Base-by-base conservation (phyloP, 2,329 filamentous ascomycete genomes). In the Nemania bipapillata region DNA sequence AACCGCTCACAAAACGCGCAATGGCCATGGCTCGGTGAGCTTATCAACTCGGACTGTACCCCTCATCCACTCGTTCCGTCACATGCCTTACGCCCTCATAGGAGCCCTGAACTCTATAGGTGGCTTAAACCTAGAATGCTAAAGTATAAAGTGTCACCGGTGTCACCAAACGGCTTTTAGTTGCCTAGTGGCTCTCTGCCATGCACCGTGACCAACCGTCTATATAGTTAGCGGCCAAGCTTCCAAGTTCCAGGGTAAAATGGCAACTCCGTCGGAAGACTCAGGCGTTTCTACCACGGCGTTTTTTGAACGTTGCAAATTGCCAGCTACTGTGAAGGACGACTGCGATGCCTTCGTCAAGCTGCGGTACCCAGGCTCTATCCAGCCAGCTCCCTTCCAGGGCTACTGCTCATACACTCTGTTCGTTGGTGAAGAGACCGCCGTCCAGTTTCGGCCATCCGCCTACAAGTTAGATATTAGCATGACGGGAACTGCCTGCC, bases 321-420 rank as follows among this genome's bases (percentile, higher is more conserved):
- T 78, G 26, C 70, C 77, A 2, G 4, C 65, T 15, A 71, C 57
- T 15, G 70, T 73, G n/a, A 76, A 74, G 55, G 66, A 74, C 8
- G 71, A 76, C 37, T 78, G 78, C 73, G 75, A 82, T 60, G 69
- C 71, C 2, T 81, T 83, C 55, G 77, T 79, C 15, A 68, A 64
- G 45, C 60, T 74, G 17, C 72, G 70, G 0, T 83, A 81, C 56
- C 77, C 80, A 0, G 59, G 72, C 2, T 20, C 40, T n/a, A 74
- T 83, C 28, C 69, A 72, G 3, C 77, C 81, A 2, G 77, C 78
- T 7, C 72, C 78, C 6, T 78, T 78, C 4, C 85, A 87, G 70
- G 85, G 85, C 20, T 86, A 84, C 69, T 87, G 85, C 70, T 87
- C 85, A 1, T 83, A 86, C 71, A 87, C 85, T 0, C 68, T 86